Evolutionary conservation across 1,139 yeast genomes (phyloP), one percentile per base, ranked within the genome.

Genomic region (Saccharomycopsis hybrid): DNA sequence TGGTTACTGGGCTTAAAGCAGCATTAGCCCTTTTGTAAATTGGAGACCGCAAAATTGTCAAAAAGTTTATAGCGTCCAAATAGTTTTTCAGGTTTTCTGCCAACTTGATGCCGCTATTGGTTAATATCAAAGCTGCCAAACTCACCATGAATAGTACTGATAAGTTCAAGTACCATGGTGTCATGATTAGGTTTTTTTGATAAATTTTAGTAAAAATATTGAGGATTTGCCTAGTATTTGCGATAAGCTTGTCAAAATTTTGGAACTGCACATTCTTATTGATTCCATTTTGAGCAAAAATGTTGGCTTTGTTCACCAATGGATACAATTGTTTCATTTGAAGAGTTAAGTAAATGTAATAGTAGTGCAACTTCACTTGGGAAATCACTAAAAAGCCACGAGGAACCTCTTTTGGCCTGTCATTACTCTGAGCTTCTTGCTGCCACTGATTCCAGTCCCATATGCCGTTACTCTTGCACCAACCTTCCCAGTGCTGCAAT

Each of bases 121-220:
- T 67, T 49, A 79, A 60, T 2, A 76, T 66, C 5, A 80, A 60
- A 29, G 75, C 63, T 41, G 66, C 66, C 7, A 76, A 62, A 1
- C 82, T 80, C 2, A 72, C 71, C 46, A 71, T 70, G 58, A 77
- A 76, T 8, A 78, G 59, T 11, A 75, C 59, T 2, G 74, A 64
- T 44, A 82, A 61, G 18, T 69, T 70, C 45, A 71, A 58, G 70
- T 78, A 76, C 86, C 86, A 80, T 2, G 85, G 84, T 1, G 73
- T 62, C 50, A 63, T 69, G 3, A 76, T 57, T 3, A 45, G 61
- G 53, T 29, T 69, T 2, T 70, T 69, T n/a, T 66, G 61, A 27
- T 69, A 64, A 30, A 73, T 58, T 46, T 66, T 63, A 35, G 64
- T 60, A 33, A 73, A 57, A 2, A 73, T 58, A n/a, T 63, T 64